Evolutionary conservation across 305 asterid species (phyloP), one percentile per base, ranked within the genome.

Genomic region (Fraxinus platypoda): DNA sequence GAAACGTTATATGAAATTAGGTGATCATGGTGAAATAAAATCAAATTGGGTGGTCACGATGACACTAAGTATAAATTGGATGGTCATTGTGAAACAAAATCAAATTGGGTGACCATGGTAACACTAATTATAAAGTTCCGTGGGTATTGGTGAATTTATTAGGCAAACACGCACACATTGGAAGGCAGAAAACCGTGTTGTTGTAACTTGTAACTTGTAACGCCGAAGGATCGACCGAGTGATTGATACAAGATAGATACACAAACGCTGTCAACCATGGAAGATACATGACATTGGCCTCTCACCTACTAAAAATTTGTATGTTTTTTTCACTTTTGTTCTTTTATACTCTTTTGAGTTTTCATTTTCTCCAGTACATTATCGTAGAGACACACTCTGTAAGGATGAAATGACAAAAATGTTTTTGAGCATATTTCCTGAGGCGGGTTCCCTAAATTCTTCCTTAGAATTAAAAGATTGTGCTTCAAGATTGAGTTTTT

Each of bases 241-340:
- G 13, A 59, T 46, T 13, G 73, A 64, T 64, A 25, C 38, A 26
- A 34, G 12, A 57, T 43, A 43, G 71, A 62, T 62, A 23, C 37
- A 25, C 74, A 15, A 13, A n/a, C 38, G 74, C 74, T 4, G 21
- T 28, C 38, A 68, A 28, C 31, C 31, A 21, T 23, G 15, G 71
- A 23, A 62, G 30, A 62, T 62, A 62, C 71, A 23, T 2, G 71
- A 85, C 89, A 86, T 84, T 54, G 75, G n/a, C 77, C 78, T 62
- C 64, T n/a, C 49, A 41, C 59, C 74, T 38, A 30, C 66, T 13
- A 7, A 68, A 30, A 68, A 49, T 8, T 25, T 74, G 43, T 37
- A 17, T 17, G 31, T 68, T 71, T 80, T 13, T 26, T 13, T 37
- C 86, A 43, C 31, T 83, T 76, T 49, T 28, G 19, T 68, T 68